Base-by-base conservation (phyloP, 2,329 filamentous ascomycete species). In the Colletotrichum lentis region DNA sequence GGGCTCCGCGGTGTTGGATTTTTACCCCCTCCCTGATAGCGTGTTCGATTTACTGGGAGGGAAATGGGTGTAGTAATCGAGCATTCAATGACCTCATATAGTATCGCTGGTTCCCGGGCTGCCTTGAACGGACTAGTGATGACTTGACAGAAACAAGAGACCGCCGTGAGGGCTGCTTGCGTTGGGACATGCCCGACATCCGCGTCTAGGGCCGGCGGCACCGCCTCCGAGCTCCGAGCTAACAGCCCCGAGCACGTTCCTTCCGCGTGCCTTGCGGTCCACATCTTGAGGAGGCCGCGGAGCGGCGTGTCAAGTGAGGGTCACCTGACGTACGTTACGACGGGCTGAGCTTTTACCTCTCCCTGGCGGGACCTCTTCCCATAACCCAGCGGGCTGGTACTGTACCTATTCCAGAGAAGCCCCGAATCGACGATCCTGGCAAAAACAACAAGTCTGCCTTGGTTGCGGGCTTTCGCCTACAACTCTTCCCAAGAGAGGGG, bases 11-110 rank as follows among this genome's bases (percentile, higher is more conserved):
- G 55, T 46, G 60, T 27, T 57, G 60, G 37, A 52, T 56, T 57
- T 60, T 56, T 57, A 4, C 7, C 1, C 18, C 18, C 24, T 11
- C 3, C 5, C 20, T 57, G 56, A 56, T 56, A 56, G 50, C 62
- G 62, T 46, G 56, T 60, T 66, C 55, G 49, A 61, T 52, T 39
- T 58, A 63, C 59, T 63, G 55, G 3, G 24, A 66, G 44, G 44
- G 62, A 55, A 64, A 52, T 31, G 27, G 20, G 55, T 62, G 44
- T 65, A 61, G 56, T 69, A 66, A 69, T 66, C 56, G 62, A 66
- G 37, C 62, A 61, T 65, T 35, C 46, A 66, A 67, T 65, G 55
- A 68, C 43, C 55, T 68, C 55, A 64, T 47, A 58, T 53, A 49
- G 14, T 20, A 20, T 44, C 46, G 43, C n/a, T 6, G 12, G 27